Percentiles rank a stretch among this genome's conserved stretches.
Evolutionary conservation across 1,284 basidiomycete species (phyloP).

Genomic region (Malassezia sympodialis): DNA sequence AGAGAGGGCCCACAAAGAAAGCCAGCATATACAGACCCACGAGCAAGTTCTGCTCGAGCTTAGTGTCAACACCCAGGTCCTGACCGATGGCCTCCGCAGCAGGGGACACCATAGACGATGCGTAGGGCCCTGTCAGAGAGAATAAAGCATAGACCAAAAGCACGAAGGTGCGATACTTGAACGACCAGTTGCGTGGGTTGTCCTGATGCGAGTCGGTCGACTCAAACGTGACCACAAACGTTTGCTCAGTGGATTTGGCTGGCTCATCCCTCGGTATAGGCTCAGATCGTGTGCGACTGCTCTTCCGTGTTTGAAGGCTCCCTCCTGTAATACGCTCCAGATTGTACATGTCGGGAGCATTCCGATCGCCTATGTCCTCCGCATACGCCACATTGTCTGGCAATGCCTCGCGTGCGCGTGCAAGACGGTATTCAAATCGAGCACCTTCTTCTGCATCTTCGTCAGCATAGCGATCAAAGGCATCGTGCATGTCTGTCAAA

Average conservation of each 20-base stretch:
- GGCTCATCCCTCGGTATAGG: neutral
- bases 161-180: slow-evolving; percentile 56
- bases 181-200: slow-evolving; percentile 63
- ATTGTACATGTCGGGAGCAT: neutral
- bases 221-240: slow-evolving; percentile 56
- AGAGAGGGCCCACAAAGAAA: slow-evolving; percentile 31
- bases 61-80: slow-evolving; percentile 25
- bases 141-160: slow-evolving; percentile 48
- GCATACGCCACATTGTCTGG: neutral
- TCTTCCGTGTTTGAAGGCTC: neutral
- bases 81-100: slow-evolving; percentile 25
- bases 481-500: neutral
- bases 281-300: slow-evolving; percentile 2
- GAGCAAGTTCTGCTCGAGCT: slow-evolving; percentile 22
- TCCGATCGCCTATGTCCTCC: neutral
- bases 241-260: neutral
- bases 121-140: slow-evolving; percentile 34
- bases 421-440: slow-evolving; percentile 3
- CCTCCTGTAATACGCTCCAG: neutral
- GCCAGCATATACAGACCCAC: slow-evolving; percentile 36
- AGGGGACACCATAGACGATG: slow-evolving; percentile 41
- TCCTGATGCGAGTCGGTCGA: slow-evolving; percentile 55
- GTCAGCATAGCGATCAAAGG: neutral
- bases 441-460: slow-evolving; percentile 6
- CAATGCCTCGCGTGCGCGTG: neutral